Evolutionary conservation across 257 asterid species (phyloP).

Genomic region (Craterostigma plantagineum): DNA sequence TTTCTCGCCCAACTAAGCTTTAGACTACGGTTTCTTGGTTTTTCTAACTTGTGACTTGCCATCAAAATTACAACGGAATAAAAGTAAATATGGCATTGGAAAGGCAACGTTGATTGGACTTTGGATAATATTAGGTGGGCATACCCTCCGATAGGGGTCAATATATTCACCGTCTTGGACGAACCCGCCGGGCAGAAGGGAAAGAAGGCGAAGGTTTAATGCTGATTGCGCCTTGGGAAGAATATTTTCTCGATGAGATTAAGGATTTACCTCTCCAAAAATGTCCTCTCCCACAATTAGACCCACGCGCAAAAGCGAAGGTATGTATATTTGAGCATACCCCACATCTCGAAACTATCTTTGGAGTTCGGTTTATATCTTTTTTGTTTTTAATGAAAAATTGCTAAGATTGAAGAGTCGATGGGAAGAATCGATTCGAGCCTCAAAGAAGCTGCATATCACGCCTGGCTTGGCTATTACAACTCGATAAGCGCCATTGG

Average conservation of each 20-base stretch:
- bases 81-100: background rate
- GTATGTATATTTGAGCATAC: conserved; percentile 13
- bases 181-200: conserved; percentile 89
- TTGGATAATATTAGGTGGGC: conserved; percentile 38
- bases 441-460: conserved; percentile 74
- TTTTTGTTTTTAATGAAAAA: background rate
- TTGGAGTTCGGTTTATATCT: background rate
- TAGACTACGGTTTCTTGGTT: too few relatives aligned
- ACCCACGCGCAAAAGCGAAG: conserved; percentile 32
- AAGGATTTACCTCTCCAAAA: conserved; percentile 66
- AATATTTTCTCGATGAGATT: conserved; percentile 59
- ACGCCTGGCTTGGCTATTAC: conserved; percentile 86
- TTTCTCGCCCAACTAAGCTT: too few relatives aligned
- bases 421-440: conserved; percentile 46
- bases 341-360: background rate
- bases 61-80: too few relatives aligned
- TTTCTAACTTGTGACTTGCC: too few relatives aligned
- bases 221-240: conserved; percentile 87
- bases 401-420: conserved; percentile 47
- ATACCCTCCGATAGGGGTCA: conserved; percentile 72
- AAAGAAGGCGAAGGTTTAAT: conserved; percentile 68
- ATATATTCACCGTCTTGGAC: conserved; percentile 80
- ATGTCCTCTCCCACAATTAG: conserved; percentile 22
- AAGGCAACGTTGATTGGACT: background rate
- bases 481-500: conserved; percentile 52